Base-by-base conservation (phyloP, 305 asterid species). In the Petunia hybrid region DNA sequence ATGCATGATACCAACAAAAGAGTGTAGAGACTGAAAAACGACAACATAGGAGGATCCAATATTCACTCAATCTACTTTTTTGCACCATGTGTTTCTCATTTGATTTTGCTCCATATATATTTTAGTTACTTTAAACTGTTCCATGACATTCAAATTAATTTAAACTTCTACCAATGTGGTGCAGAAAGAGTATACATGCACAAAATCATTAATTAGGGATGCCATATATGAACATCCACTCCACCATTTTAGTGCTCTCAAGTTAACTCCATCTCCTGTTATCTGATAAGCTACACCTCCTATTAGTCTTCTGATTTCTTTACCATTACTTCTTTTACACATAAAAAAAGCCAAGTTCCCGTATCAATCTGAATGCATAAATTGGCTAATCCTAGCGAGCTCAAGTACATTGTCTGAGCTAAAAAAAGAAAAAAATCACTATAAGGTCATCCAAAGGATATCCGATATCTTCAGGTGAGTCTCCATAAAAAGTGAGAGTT, bases 211-310 rank as follows among this genome's bases (percentile, higher is more conserved):
- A 43, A 69, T 43, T 69, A 69, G 16, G 59, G 16, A 43, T 43
- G 57, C 2, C 76, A 16, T 22, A 22, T 22, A 22, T 22, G 10
- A 68, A 69, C 57, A 69, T 69, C 76, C 41, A 69, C 4, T 16
- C 76, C 38, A 67, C 55, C 76, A 69, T 43, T 69, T 43, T 60
- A 60, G 3, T 60, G 66, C 31, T 60, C 66, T 60, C 38, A n/a
- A 60, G 22, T 60, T 60, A 60, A 22, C 39, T 60, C n/a, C 66
- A 60, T 60, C 40, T 31, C 40, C 40, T 2, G 10, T 60, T 22
- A 10, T 51, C 57, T 51, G 57, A 51, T 2, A 51, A 51, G 57
- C 35, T 60, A 22, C 13, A 7, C 40, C 66, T 60, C 66, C 31
- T 60, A 60, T 60, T 22, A 60, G 66, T 60, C 39, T 60, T 60